phyloP scores from a whole-genome alignment of 306 rosid species.

The Acacia melanoxylon region DNA sequence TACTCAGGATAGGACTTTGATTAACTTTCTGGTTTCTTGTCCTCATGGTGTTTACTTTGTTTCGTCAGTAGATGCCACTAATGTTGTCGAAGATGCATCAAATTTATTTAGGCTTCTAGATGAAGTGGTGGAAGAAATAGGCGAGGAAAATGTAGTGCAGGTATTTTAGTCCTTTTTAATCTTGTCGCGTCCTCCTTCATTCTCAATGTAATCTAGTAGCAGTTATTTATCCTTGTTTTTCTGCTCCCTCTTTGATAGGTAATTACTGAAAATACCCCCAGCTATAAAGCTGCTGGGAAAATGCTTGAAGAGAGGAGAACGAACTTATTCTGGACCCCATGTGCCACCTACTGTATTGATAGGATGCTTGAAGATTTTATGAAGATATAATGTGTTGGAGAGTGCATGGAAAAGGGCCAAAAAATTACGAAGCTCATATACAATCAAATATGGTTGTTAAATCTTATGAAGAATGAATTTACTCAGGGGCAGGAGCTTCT shows the following conservation, averaged over 20 bases:
- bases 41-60: constrained; percentile 85
- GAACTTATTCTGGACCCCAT: constrained; percentile 88
- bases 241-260: constrained; percentile 54
- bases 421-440: constrained; percentile 76
- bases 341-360: constrained; percentile 79
- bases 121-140: constrained; percentile 83
- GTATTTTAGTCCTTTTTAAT: constrained; percentile 56
- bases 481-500: constrained; percentile 82
- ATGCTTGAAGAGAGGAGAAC: constrained; percentile 93
- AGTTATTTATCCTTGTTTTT: constrained; percentile 26
- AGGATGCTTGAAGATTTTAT: constrained; percentile 79
- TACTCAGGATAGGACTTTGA: constrained; percentile 59
- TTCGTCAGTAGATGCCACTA: constrained; percentile 78
- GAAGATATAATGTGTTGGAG: constrained; percentile 78
- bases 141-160: constrained; percentile 93
- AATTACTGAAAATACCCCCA: constrained; percentile 77
- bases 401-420: constrained; percentile 86
- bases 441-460: constrained; percentile 81
- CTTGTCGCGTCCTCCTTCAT: constrained; percentile 30
- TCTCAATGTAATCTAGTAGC: constrained; percentile 25
- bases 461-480: constrained; percentile 78
- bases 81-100: constrained; percentile 66
- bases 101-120: constrained; percentile 82
- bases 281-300: constrained; percentile 79
- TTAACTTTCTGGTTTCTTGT: constrained; percentile 83